Base-by-base conservation (phyloP, 306 rosid genomes). In the Pterocarpus santalinus region DNA sequence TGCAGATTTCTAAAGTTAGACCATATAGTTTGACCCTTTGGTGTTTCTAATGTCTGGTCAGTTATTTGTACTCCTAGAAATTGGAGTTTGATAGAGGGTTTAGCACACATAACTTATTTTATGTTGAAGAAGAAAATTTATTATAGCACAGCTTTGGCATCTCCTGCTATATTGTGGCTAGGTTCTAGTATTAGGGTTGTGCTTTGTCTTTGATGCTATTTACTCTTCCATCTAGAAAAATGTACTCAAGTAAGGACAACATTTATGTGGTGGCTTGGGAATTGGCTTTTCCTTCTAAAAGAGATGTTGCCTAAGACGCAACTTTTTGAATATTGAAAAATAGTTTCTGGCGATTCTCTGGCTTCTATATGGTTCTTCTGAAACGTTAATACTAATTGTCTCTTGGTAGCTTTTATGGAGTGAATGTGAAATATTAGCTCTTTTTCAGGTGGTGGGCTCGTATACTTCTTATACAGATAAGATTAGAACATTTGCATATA, bases 1-100 rank as follows among this genome's bases (percentile, higher is more conserved):
- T 65, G 77, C 49, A n/a, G 41, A 38, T 70, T 74, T 16, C 7
- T 41, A 44, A 43, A 73, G 28, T 81, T 44, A 10, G 63, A 74
- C 34, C 55, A 16, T 66, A 66, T 56, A 5, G 4, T 49, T 58
- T 34, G 76, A 30, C 55, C 4, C 14, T 41, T 7, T 46, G 57
- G n/a, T 65, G 66, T 39, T 15, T 58, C 56, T 11, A 2, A 30
- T 62, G 71, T 74, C 17, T 52, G n/a, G 58, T 52, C 58, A 52
- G 58, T 57, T 39, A 28, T 39, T 49, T 58, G 46, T 38, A 22
- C 28, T 58, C 12, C 3, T 44, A 11, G 34, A 14, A 78, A 39
- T 36, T 68, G 28, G 35, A 64, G 60, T 57, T 41, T 78, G 38
- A 41, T 61, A 1, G 15, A 41, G 69, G 56, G 63, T 73, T 81